Evolutionary conservation across 208 protist genomes (phyloP), one percentile per base, ranked within the genome.

Genomic region (Acanthamoeba castellanii): DNA sequence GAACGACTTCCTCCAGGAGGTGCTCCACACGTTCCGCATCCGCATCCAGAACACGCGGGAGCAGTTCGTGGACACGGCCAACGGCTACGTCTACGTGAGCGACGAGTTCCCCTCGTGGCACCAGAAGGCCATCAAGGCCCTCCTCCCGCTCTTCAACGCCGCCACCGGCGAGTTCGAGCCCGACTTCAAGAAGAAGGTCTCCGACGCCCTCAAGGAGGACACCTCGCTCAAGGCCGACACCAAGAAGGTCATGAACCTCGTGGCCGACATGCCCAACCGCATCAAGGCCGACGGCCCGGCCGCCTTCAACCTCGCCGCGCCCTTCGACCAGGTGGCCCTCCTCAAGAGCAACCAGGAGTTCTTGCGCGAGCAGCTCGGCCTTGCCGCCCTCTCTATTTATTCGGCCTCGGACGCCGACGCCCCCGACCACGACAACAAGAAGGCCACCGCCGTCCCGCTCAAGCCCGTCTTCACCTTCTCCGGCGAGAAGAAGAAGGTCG

Each of bases 181-280:
- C n/a, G 94, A 95, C 72, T 81, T 94, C 50, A 92, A 93, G 88
- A 95, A 97, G 37, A 98, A 98, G 95, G 87, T 96, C 52, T 93
- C 98, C 87, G 97, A 98, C 96, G 94, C 82, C 34, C 74, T 94
- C 94, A 96, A 96, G 82, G 95, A 96, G 27, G 97, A 97, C 25
- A 97, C 96, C 95, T 96, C 98, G 96, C 97, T 96, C 57, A 98
- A 98, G 96, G 96, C 97, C 42, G 96, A 98, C 59, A 96, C 98
- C 30, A 97, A 97, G 18, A 98, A 98, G 52, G 97, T 97, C 11
- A 98, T 99, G 98, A 97, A 98, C n/a, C 98, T 99, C 76, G 89
- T 98, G 59, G 96, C 97, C 30, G 52, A 95, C 50, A 61, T 94
- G 57, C 82, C 66, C 32, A 70, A 88, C 37, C 11, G 66, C 27